Evolutionary conservation across 1,284 basidiomycete genomes (phyloP).

Genomic region (Pulveroboletus sp.): DNA sequence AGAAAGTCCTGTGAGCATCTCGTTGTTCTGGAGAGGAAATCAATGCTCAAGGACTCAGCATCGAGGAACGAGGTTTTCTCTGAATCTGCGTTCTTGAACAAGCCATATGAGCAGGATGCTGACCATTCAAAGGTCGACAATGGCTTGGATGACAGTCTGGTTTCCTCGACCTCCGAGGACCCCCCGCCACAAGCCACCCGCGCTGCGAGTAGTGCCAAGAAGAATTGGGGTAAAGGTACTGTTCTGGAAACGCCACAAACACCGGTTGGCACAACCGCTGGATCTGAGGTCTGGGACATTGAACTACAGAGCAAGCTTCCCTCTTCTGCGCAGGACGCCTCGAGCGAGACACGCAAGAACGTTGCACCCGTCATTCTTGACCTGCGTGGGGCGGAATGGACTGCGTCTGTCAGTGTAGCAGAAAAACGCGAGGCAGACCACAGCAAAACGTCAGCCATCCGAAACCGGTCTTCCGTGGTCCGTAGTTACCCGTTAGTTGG

Average conservation of each 20-base stretch:
- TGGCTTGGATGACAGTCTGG: conserved; percentile 4
- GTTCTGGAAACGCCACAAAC: not conserved
- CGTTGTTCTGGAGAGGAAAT: not conserved
- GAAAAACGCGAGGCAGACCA: not conserved
- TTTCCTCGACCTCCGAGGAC: conserved; percentile 5
- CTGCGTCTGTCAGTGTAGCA: conserved; percentile 3
- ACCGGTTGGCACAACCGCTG: conserved; percentile 12
- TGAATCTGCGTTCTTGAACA: conserved; percentile 53
- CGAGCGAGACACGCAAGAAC: conserved; percentile 12
- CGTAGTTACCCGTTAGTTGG: not conserved
- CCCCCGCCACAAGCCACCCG: not conserved
- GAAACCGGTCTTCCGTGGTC: not conserved
- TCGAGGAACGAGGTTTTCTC: conserved; percentile 43
- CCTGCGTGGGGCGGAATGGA: conserved; percentile 27
- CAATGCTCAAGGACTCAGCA: conserved; percentile 17
- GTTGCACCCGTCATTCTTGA: conserved; percentile 27
- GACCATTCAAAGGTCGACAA: conserved; percentile 7
- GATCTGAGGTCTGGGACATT: conserved; percentile 68
- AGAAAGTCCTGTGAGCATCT: conserved; percentile 21
- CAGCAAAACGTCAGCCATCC: not conserved
- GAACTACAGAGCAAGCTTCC: conserved; percentile 45
- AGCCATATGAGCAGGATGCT: conserved; percentile 14
- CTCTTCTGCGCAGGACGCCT: conserved; percentile 19
- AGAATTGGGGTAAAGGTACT: not conserved
- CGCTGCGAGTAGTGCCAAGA: conserved; percentile 4